Base-by-base conservation (phyloP, 2,329 filamentous ascomycete species). In the Akanthomyces lecanii region DNA sequence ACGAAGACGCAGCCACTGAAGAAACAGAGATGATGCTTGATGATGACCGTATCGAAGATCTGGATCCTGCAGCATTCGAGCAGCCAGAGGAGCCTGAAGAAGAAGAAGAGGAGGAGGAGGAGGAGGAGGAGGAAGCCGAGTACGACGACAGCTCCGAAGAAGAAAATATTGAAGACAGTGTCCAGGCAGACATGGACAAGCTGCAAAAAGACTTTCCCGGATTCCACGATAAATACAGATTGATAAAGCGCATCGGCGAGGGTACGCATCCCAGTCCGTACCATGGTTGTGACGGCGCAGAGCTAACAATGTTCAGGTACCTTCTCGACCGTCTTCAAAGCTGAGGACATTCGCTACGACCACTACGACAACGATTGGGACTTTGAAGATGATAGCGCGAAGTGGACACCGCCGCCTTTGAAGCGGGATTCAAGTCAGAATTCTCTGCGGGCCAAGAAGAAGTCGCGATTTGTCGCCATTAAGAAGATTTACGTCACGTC, bases 401-500 rank as follows among this genome's bases (percentile, higher is more conserved):
- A 86, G 70, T 92, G 88, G 85, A 81, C 82, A 23, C 84, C 86
- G n/a, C 89, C 87, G n/a, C 85, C 87, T 0, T 72, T 86, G 12
- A 89, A 86, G 72, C 71, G 81, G 74, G 69, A 75, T 70, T 54
- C 69, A 10, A 79, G 79, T 48, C 72, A 76, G 55, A 74, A 72
- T 23, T 73, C 74, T 38, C 70, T 71, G 50, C 68, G 67, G 23
- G 68, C 70, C 6, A 72, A 71, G 53, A 69, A 72, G 48, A 67
- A 66, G 25, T 81, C 89, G 28, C 91, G 89, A 73, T 98, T 89
- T 71, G 96, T 99, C 66, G 95, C 96, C 23, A 91, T 99, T 76
- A 99, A 99, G 79, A 99, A 99, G 79, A 99, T 99, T 69, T 99
- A 99, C 75, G 95, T 98, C 67, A 99, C 96, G 0, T 97, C 93